phyloP scores from a whole-genome alignment of 164 flowering plant species.

The Magnolia officinalis region DNA sequence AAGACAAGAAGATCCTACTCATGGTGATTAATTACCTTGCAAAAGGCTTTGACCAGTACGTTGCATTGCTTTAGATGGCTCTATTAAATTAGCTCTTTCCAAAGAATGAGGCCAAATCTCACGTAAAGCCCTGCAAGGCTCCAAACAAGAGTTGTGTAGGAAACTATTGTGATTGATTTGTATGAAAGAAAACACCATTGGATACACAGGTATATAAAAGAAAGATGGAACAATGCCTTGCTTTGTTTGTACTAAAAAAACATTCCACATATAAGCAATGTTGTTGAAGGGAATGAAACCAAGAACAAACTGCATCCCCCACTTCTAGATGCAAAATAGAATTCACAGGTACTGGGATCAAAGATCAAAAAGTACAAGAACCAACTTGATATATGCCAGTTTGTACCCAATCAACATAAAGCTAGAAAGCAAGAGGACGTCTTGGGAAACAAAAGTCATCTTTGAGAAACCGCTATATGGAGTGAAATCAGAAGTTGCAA shows the following conservation, averaged over 20 bases:
- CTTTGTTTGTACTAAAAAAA: background rate
- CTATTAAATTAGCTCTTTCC: slow-evolving; percentile 68
- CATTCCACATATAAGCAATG: background rate
- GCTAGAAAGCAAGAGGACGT: no score
- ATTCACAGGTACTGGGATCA: no score
- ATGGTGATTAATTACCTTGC: slow-evolving; percentile 41
- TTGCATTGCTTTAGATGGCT: slow-evolving; percentile 96
- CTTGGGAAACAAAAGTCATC: no score
- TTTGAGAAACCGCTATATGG: no score
- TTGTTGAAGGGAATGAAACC: background rate
- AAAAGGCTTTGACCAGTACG: slow-evolving; percentile 76
- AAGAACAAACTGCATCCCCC: no score
- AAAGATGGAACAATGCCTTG: no score
- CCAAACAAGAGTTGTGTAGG: background rate
- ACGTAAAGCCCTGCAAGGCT: slow-evolving; percentile 67
- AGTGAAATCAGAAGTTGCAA: no score
- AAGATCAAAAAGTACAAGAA: no score
- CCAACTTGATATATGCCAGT: no score
- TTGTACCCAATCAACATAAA: no score
- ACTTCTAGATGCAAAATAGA: no score
- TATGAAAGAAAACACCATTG: background rate
- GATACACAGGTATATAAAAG: background rate
- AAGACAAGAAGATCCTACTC: background rate
- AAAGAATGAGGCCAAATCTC: slow-evolving; percentile 87
- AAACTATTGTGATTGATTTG: background rate